Percentiles rank a stretch among this genome's conserved stretches.
These are phyloP conservation scores for Syzygium jambos DNA, from an alignment of 345 rosid species.

Conservation along the genomic window DNA sequence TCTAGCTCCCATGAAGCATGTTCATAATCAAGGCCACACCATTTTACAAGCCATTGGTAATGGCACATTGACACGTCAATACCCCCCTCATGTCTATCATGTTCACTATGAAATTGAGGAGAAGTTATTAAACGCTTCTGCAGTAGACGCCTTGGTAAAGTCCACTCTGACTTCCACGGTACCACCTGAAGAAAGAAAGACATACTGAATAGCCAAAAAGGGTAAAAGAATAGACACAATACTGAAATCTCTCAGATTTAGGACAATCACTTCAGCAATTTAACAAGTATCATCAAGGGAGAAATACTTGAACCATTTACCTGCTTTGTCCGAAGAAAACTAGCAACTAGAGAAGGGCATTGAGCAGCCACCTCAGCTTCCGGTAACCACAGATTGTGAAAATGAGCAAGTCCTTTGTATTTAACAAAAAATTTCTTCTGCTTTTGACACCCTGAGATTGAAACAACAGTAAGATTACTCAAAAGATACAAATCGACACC, in stretches of 20 bases:
- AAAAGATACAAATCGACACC: neutral
- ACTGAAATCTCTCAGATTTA: neutral
- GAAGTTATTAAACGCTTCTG: constrained; percentile 17
- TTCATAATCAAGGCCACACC: constrained; percentile 52
- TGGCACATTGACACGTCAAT: constrained; percentile 5
- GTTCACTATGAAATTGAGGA: neutral
- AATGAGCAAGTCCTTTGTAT: constrained; percentile 52
- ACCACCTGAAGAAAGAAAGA: constrained; percentile 16
- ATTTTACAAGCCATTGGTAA: constrained; percentile 56
- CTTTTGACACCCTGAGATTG: constrained; percentile 11
- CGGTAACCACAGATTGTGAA: constrained; percentile 46
- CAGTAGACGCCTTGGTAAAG: constrained; percentile 34
- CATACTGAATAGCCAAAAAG: neutral
- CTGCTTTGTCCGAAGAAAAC: constrained; percentile 31
- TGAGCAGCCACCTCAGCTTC: constrained; percentile 28
- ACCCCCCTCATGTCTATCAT: neutral
- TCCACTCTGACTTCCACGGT: constrained; percentile 37
- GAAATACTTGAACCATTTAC: constrained; percentile 6
- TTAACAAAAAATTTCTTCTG: constrained; percentile 41
- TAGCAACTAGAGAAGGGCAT: constrained; percentile 28
- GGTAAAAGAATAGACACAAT: neutral
- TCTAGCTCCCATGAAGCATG: constrained; percentile 55
- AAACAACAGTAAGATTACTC: neutral
- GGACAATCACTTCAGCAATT: neutral
- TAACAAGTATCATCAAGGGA: neutral